Conservation (phyloP, 805 yeast genomes). For the Kodamaea leandrae region DNA sequence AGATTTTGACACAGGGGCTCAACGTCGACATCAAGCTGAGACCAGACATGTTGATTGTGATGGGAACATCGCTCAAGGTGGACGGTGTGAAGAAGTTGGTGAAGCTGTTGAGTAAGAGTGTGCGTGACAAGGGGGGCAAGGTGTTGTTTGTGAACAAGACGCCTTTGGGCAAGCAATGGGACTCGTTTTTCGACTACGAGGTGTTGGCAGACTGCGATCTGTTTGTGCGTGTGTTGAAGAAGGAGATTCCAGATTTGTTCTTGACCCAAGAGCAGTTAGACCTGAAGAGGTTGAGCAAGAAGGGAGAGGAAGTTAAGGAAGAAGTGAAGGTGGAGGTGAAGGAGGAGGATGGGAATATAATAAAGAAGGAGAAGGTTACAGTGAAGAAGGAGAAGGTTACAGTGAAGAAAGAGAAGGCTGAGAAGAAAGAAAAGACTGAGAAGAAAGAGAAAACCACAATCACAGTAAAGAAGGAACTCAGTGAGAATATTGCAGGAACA, state of each 20-base stretch:
- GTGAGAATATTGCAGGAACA: too few relatives aligned
- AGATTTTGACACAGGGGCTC: conserved; percentile 68
- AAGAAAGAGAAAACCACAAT: neutral
- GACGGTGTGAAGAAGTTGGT: conserved; percentile 85
- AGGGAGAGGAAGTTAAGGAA: conserved; percentile 7
- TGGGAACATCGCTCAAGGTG: conserved; percentile 91
- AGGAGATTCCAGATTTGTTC: conserved; percentile 60
- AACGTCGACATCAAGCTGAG: conserved; percentile 58
- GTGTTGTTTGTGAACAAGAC: conserved; percentile 78
- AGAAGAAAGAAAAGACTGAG: conserved; percentile 2
- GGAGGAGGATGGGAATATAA: neutral
- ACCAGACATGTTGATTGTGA: conserved; percentile 80
- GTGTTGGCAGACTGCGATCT: conserved; percentile 77
- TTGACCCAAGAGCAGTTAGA: conserved; percentile 52
- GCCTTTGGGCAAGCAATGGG: conserved; percentile 63
- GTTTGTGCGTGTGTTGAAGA: conserved; percentile 60
- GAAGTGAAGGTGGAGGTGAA: conserved; percentile 6
- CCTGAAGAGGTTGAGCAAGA: conserved; percentile 34
- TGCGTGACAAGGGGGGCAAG: conserved; percentile 76
- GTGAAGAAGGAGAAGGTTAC: neutral
- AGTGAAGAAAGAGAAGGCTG: conserved; percentile 6
- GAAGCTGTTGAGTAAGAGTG: conserved; percentile 58
- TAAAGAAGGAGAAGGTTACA: conserved; percentile 1
- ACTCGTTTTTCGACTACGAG: conserved; percentile 72
- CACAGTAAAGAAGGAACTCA: conserved; percentile 1